A percentile compares a stretch with the other conserved stretches of the same genome.
Evolutionary conservation across 805 yeast genomes (phyloP).

Genomic region (Brettanomyces custersianus): DNA sequence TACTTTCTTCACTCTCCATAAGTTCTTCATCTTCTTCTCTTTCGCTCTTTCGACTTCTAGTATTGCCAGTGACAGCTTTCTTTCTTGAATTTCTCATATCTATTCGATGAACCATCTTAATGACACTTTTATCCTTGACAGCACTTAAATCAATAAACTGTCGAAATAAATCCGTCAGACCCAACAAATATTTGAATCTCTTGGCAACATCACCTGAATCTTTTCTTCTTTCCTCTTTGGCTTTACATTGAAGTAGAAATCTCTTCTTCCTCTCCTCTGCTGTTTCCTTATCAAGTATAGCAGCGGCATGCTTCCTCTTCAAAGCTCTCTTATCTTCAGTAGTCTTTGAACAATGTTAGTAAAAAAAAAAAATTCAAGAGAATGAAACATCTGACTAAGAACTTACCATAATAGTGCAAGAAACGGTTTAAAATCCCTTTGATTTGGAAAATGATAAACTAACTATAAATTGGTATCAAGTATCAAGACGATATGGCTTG

Average conservation of each 20-base stretch:
- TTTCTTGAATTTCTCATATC: conserved; percentile 39
- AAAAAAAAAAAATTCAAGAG: not conserved
- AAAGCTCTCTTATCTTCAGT: conserved; percentile 6
- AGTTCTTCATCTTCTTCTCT: conserved; percentile 94
- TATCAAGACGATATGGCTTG: no score
- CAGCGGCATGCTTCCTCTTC: conserved; percentile 1
- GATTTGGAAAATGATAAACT: no score
- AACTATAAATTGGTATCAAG: no score
- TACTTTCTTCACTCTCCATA: conserved; percentile 64
- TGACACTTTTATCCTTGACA: conserved; percentile 65
- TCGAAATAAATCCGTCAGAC: conserved; percentile 78
- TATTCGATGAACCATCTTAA: conserved; percentile 46
- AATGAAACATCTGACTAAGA: no score
- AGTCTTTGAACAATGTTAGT: not conserved
- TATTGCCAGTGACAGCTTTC: conserved; percentile 12
- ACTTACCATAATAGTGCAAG: no score
- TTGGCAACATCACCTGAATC: conserved; percentile 62
- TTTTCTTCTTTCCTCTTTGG: conserved; percentile 45
- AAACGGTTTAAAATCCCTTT: no score
- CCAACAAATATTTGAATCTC: conserved; percentile 72
- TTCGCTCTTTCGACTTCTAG: conserved; percentile 78
- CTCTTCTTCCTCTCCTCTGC: conserved; percentile 35
- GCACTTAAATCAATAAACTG: conserved; percentile 81
- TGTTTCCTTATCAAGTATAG: conserved; percentile 14
- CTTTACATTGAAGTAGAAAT: conserved; percentile 43